Base-by-base conservation (phyloP, 2,329 filamentous ascomycete species). In the Colletotrichum incanum region DNA sequence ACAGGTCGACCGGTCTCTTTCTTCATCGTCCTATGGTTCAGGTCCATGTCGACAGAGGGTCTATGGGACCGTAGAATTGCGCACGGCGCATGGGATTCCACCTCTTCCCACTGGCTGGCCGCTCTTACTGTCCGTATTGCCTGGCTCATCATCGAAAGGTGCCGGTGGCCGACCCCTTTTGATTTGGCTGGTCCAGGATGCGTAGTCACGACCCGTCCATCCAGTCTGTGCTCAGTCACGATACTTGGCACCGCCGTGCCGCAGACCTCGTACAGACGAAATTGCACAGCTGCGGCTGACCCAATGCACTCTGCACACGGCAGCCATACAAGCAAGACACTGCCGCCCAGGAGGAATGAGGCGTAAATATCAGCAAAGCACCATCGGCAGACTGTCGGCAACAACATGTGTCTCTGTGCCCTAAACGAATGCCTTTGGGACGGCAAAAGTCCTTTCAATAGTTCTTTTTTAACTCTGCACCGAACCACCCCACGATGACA, bases 261-360 rank as follows among this genome's bases (percentile, higher is more conserved):
- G 65, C 52, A 43, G n/a, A 26, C 56, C 65, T 72, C 59, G 65
- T 72, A 60, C 59, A 64, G 59, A 60, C n/a, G 69, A 72, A 60
- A 72, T 72, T 72, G 54, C 69, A 54, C 54, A 65, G 69, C 65
- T 72, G 59, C 69, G 39, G 59, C 58, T 23, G 37, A 59, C 26
- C 54, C 39, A 43, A 69, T 59, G 69, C 69, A 60, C 45, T 39
- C 41, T 23, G 18, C 28, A 59, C 34, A 28, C 20, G 14, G 41
- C 55, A n/a, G 9, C 60, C 43, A 18, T 26, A 23, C 34, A 37
- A 23, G 28, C 58, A 49, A 55, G 39, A 60, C 54, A 72, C 34
- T 41, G 23, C 50, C 55, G 9, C 55, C 39, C 28, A 5, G 18
- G 5, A 55, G 7, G 28, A 37, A 31, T 18, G 20, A 23, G 43